Evolutionary conservation across 1,284 basidiomycete genomes (phyloP), one percentile per base, ranked within the genome.

Genomic region (Cutaneotrichosporon cavernicola): DNA sequence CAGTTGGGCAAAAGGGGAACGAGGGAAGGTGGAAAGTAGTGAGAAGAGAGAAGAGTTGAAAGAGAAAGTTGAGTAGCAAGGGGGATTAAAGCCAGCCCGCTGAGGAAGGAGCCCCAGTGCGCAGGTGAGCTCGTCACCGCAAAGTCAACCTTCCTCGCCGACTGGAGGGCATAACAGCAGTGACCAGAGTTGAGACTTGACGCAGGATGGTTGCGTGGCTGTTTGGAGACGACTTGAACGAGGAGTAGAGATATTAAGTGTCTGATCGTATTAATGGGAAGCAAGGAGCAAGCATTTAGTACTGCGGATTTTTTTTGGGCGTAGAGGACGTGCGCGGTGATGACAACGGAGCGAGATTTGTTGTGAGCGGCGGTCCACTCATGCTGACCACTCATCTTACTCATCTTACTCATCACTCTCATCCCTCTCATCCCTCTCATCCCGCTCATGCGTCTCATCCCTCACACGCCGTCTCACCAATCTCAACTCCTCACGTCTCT

Each of bases 41-140:
- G 58, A 60, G 43, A 55, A 16, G 62, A 40, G 36, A 30, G 40
- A 34, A 57, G 57, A 36, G 60, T 10, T 55, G 43, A 59, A 47
- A 60, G 34, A 47, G 38, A 61, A 46, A 47, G 50, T 26, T 52
- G 51, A 32, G 31, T 16, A 10, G 14, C 6, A 32, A 16, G 16
- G 16, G 30, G 51, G 7, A 51, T 30, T 5, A 52, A 32, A 52
- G 51, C 16, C 9, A 2, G 22, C 69, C 32, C 43, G 43, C 1
- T 7, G 43, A 46, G 43, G 43, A 46, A 46, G 43, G 43, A 8
- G 43, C 18, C 43, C 16, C 11, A 18, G 14, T 16, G 43, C 16
- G 43, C 18, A 46, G 7, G 7, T 1, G 13, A 36, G 40, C 16
- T 46, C 6, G 43, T 46, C 43, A 46, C 43, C 43, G 16, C 43